Percentiles rank a stretch among this genome's conserved stretches.
These are phyloP conservation scores for Penicillium aurantiogriseum DNA, from an alignment of 2,329 filamentous ascomycete species.

Conservation along the genomic window DNA sequence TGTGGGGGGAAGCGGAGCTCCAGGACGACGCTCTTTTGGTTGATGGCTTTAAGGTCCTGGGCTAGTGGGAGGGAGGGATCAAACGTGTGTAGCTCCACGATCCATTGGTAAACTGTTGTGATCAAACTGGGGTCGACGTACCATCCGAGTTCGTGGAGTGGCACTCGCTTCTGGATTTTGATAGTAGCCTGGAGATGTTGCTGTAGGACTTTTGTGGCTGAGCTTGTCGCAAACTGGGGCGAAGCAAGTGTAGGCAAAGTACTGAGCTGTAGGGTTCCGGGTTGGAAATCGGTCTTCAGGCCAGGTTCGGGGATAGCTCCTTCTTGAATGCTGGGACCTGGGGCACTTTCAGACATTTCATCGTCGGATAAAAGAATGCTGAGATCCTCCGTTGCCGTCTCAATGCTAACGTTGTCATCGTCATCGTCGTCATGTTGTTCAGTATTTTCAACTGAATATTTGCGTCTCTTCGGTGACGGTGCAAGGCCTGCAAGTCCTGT, in stretches of 20 bases:
- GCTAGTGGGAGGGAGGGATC: slow-evolving; percentile 67
- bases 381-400: slow-evolving; percentile 51
- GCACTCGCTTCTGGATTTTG: slow-evolving; percentile 60
- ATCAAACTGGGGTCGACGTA: slow-evolving; percentile 68
- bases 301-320: neutral
- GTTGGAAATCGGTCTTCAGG: slow-evolving; percentile 60
- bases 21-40: slow-evolving; percentile 67
- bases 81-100: slow-evolving; percentile 84
- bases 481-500: slow-evolving; percentile 6
- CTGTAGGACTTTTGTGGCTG: slow-evolving; percentile 62
- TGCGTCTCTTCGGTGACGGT: slow-evolving; percentile 1
- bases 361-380: slow-evolving; percentile 40
- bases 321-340: neutral
- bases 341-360: slow-evolving; percentile 7
- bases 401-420: slow-evolving; percentile 46
- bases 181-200: slow-evolving; percentile 64
- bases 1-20: slow-evolving; percentile 77
- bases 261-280: slow-evolving; percentile 62
- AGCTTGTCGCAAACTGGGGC: slow-evolving; percentile 63
- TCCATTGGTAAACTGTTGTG: slow-evolving; percentile 83
- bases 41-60: slow-evolving; percentile 66
- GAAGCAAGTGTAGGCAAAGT: slow-evolving; percentile 63
- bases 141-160: slow-evolving; percentile 73
- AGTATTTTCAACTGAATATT: neutral
- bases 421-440: slow-evolving; percentile 23